Evolutionary conservation across 2,329 filamentous ascomycete species (phyloP).

Genomic region (Aspergillus texensis): DNA sequence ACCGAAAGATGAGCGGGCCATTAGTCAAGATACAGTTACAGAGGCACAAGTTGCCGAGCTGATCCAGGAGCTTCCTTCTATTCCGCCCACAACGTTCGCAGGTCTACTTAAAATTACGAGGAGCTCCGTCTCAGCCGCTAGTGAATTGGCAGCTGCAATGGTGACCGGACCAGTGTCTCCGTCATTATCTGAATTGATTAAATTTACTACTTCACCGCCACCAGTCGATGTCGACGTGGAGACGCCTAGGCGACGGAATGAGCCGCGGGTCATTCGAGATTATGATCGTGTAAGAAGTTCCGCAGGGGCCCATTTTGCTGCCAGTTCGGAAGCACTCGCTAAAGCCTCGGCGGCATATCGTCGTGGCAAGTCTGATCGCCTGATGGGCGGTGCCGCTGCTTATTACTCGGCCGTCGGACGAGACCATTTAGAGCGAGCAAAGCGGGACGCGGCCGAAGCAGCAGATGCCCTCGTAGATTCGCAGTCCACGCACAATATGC

Average conservation of each 20-base stretch:
- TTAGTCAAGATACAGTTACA: conserved; percentile 47
- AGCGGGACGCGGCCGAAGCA: conserved; percentile 62
- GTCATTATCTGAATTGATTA: conserved; percentile 43
- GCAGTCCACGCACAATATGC: conserved; percentile 62
- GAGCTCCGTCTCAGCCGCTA: conserved; percentile 59
- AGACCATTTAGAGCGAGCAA: conserved; percentile 62
- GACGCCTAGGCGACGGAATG: conserved; percentile 14
- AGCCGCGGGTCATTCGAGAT: conserved; percentile 18
- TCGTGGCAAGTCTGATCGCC: conserved; percentile 67
- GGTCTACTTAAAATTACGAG: conserved; percentile 60
- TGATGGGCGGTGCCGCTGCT: conserved; percentile 74
- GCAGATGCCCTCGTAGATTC: conserved; percentile 70
- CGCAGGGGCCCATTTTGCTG: conserved; percentile 50
- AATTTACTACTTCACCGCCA: conserved; percentile 40
- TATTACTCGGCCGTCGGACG: conserved; percentile 75
- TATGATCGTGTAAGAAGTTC: conserved; percentile 35
- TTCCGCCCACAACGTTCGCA: conserved; percentile 52
- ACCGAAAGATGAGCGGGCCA: conserved; percentile 38
- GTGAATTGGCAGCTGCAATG: conserved; percentile 62
- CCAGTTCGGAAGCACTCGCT: conserved; percentile 55
- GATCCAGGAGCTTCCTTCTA: conserved; percentile 55
- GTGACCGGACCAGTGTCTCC: conserved; percentile 38
- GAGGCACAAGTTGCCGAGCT: conserved; percentile 58
- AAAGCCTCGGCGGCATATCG: conserved; percentile 63
- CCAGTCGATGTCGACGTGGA: conserved; percentile 29